These are phyloP conservation scores for Kazachstania sp. DNA, from an alignment of 1,139 yeast genomes.

Conservation along the genomic window DNA sequence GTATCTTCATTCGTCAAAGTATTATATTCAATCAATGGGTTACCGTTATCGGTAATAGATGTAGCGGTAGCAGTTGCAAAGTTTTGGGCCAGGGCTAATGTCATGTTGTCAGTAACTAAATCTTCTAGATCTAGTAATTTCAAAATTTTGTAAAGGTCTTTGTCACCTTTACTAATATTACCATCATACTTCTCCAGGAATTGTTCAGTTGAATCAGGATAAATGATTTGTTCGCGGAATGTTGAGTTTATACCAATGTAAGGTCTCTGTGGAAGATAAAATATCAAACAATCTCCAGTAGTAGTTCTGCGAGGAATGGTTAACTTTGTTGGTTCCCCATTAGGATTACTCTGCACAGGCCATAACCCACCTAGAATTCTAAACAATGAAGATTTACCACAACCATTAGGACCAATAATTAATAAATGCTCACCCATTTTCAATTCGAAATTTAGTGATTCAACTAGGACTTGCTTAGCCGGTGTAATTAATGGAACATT, in stretches of 20 bases:
- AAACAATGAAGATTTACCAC: conserved; percentile 88
- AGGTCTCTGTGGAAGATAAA: conserved; percentile 88
- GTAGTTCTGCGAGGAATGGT: conserved; percentile 25
- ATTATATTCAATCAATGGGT: neutral
- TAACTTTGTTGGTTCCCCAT: conserved; percentile 44
- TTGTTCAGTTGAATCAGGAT: conserved; percentile 65
- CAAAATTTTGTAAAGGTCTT: conserved; percentile 55
- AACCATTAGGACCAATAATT: conserved; percentile 93
- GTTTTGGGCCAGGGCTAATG: conserved; percentile 27
- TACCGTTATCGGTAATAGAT: neutral
- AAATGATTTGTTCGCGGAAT: conserved; percentile 78
- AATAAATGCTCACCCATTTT: conserved; percentile 77
- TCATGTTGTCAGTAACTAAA: conserved; percentile 36
- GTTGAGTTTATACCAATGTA: conserved; percentile 64
- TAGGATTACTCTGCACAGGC: conserved; percentile 65
- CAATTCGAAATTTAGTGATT: conserved; percentile 58
- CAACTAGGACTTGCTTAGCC: conserved; percentile 64
- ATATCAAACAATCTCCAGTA: conserved; percentile 44
- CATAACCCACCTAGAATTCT: conserved; percentile 88
- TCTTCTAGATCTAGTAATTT: conserved; percentile 52
- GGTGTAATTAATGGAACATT: conserved; percentile 79
- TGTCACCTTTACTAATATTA: conserved; percentile 43
- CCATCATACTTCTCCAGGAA: conserved; percentile 37
- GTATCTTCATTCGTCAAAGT: too few species aligned
- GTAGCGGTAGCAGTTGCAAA: conserved; percentile 6